Percentiles rank a stretch among this genome's conserved stretches.
These are phyloP conservation scores for Cercospora berteroae DNA, from an alignment of 2,329 filamentous ascomycete species.

Conservation along the genomic window DNA sequence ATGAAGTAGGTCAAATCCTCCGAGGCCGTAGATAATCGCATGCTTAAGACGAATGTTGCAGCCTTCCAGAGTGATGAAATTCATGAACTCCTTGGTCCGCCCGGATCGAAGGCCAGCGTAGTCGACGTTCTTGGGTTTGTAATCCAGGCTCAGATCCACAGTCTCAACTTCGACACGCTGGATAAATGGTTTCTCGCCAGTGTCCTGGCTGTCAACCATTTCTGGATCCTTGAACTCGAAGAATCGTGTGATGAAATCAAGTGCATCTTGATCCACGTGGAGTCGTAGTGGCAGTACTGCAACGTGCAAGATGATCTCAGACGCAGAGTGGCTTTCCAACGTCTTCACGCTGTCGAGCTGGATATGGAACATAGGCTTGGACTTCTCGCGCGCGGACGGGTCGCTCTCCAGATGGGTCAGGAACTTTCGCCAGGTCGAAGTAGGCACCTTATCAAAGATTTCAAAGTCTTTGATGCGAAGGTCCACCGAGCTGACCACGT, in stretches of 20 bases:
- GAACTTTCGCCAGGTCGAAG: slow-evolving; percentile 98
- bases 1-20: slow-evolving; percentile 85
- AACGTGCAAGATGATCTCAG: slow-evolving; percentile 72
- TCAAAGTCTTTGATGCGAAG: slow-evolving; percentile 79
- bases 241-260: slow-evolving; percentile 95
- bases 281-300: slow-evolving; percentile 80
- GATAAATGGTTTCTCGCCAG: slow-evolving; percentile 65
- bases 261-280: slow-evolving; percentile 94
- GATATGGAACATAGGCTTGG: slow-evolving; percentile 84
- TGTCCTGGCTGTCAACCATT: slow-evolving; percentile 51
- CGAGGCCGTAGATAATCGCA: slow-evolving; percentile 87
- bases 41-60: slow-evolving; percentile 82
- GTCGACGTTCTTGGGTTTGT: slow-evolving; percentile 97
- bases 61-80: slow-evolving; percentile 89
- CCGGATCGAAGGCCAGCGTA: slow-evolving; percentile 90
- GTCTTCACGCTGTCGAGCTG: slow-evolving; percentile 87
- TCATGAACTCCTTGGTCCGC: slow-evolving; percentile 97
- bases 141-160: slow-evolving; percentile 83
- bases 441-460: slow-evolving; percentile 89
- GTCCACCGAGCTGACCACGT: slow-evolving; percentile 85
- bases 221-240: slow-evolving; percentile 92
- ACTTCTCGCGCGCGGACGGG: slow-evolving; percentile 74
- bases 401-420: slow-evolving; percentile 87
- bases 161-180: slow-evolving; percentile 85
- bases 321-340: slow-evolving; percentile 76